A percentile compares a stretch with the other conserved stretches of the same genome.
Evolutionary conservation across 306 rosid genomes (phyloP).

Genomic region (Prunus dulcis): DNA sequence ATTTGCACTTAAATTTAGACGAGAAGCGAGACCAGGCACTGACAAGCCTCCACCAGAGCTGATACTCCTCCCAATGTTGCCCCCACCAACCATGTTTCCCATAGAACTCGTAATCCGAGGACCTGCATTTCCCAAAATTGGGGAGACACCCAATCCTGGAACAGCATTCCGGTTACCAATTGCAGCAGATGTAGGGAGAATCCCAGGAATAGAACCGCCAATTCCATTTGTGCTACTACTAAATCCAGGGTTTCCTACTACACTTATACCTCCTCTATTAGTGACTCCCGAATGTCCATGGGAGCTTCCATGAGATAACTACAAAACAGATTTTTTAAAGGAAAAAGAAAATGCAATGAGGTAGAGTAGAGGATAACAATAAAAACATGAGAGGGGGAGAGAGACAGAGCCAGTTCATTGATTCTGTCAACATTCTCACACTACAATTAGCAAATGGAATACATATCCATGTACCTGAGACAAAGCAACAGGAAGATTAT

Average conservation of each 20-base stretch:
- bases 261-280: constrained; percentile 96
- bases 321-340: constrained; percentile 20
- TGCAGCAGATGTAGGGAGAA: constrained; percentile 92
- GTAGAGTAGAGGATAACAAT: not conserved
- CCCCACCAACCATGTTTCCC: constrained; percentile 96
- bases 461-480: constrained; percentile 61
- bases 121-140: constrained; percentile 84
- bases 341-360: not conserved
- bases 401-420: not conserved
- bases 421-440: constrained; percentile 12
- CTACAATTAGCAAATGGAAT: not conserved
- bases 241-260: constrained; percentile 96
- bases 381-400: constrained; percentile 12
- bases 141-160: constrained; percentile 96
- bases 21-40: constrained; percentile 86
- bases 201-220: constrained; percentile 97
- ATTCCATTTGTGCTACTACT: constrained; percentile 92
- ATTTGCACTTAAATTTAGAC: constrained; percentile 67
- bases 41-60: constrained; percentile 84
- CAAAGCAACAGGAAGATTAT: constrained; percentile 79
- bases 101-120: constrained; percentile 88
- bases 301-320: constrained; percentile 88
- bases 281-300: constrained; percentile 86
- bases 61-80: constrained; percentile 43
- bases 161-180: constrained; percentile 92